Evolutionary conservation across 345 rosid genomes (phyloP), one percentile per base, ranked within the genome.

Genomic region (Pistacia vera): DNA sequence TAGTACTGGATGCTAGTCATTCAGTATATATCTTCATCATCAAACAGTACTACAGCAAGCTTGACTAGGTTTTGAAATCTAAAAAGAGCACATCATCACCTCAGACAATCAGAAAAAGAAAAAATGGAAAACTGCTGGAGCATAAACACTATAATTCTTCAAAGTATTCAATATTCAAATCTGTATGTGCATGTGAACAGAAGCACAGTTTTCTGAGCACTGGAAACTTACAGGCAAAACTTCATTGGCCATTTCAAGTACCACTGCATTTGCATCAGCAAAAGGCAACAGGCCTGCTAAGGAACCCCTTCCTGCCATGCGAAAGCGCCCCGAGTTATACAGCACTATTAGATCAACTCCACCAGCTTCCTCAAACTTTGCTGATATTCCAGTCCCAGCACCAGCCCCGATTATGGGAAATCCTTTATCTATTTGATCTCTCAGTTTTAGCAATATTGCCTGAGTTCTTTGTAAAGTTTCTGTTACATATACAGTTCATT

Each of bases 241-340:
- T 93, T 95, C 99, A 82, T 91, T 93, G 10, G 94, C 98, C 98
- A 95, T 93, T 74, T 91, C 98, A 81, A 95, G 85, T 66, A 95
- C 96, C 13, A 90, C 75, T 0, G 96, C 94, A 80, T 93, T 95
- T 75, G 98, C 99, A 84, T 95, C 99, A 79, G 96, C 99, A 86
- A 89, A 95, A 57, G 98, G 98, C 75, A 95, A 87, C 46, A 95
- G 79, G 73, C 97, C 98, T 2, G 98, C 98, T 79, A 95, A 84
- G 57, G 99, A 95, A 69, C 99, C 99, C 83, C 98, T 92, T 84
- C 99, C 97, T 28, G 99, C 97, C 99, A 95, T 93, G 68, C 93
- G 93, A 85, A 95, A 95, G 66, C 98, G 97, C 51, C 98, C 98
- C 20, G 99, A 95, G 80, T 93, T 95, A 84, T 95, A 95, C 77